phyloP scores from a whole-genome alignment of 2,329 filamentous ascomycete species.

The Pleurostoma richardsiae region DNA sequence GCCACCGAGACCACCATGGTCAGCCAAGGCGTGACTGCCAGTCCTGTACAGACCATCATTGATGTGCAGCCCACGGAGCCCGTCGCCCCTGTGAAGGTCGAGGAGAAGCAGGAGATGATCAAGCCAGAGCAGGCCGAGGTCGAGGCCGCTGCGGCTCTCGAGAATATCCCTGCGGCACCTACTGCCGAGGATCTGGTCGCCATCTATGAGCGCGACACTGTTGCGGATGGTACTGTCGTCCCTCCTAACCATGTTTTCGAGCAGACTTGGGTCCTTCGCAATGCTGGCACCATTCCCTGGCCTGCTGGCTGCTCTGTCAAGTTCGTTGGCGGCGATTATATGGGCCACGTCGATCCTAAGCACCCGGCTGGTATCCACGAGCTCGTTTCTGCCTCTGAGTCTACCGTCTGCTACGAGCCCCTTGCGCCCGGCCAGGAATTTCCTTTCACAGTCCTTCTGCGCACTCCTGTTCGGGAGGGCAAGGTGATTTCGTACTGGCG shows the following conservation, averaged over 20 bases:
- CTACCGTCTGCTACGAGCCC: slow-evolving; percentile 65
- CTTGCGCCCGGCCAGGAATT: slow-evolving; percentile 71
- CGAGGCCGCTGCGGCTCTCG: not conserved
- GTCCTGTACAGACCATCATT: slow-evolving; percentile 64
- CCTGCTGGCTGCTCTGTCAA: slow-evolving; percentile 85
- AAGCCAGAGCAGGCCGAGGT: slow-evolving; percentile 3
- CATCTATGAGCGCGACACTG: slow-evolving; percentile 71
- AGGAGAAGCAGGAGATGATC: slow-evolving; percentile 13
- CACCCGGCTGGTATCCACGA: slow-evolving; percentile 75
- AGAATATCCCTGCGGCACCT: no score
- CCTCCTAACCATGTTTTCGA: slow-evolving; percentile 69
- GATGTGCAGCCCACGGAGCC: slow-evolving; percentile 57
- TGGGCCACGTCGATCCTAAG: slow-evolving; percentile 82
- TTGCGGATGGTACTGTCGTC: slow-evolving; percentile 72
- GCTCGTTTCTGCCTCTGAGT: slow-evolving; percentile 75
- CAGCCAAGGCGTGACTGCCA: slow-evolving; percentile 38
- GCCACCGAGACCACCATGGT: slow-evolving; percentile 48
- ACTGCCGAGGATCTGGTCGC: slow-evolving; percentile 32
- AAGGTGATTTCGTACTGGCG: slow-evolving; percentile 95
- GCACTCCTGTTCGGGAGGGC: slow-evolving; percentile 71
- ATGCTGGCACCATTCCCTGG: slow-evolving; percentile 75
- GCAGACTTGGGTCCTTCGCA: slow-evolving; percentile 88
- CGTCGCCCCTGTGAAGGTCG: slow-evolving; percentile 18
- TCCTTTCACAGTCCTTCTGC: slow-evolving; percentile 79
- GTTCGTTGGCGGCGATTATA: slow-evolving; percentile 91